Conservation (phyloP, 2,329 filamentous ascomycete species). For the Xylariaceae sp. region DNA sequence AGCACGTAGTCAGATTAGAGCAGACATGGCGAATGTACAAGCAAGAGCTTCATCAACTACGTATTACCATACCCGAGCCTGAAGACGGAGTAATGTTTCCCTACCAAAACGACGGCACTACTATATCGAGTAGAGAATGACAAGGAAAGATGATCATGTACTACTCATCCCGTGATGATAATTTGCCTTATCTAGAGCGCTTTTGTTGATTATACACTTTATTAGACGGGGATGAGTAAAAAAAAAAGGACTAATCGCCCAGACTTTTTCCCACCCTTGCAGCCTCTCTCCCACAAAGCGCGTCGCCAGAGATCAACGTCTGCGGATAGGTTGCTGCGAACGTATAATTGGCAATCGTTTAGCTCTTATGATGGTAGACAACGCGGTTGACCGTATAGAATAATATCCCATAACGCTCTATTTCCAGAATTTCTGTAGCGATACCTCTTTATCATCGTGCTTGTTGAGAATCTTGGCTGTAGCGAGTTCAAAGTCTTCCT, state of each 20-base stretch:
- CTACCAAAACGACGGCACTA: background rate
- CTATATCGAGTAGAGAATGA: background rate
- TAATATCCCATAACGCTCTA: slow-evolving; percentile 33
- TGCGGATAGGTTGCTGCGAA: background rate
- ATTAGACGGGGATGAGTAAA: slow-evolving; percentile 5
- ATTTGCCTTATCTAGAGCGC: slow-evolving; percentile 16
- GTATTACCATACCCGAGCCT: background rate
- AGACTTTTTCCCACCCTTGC: background rate
- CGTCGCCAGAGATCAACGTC: background rate
- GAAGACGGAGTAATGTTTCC: background rate
- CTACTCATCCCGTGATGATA: background rate
- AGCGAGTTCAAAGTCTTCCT: slow-evolving; percentile 97
- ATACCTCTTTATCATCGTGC: slow-evolving; percentile 97
- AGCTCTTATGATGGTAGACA: background rate
- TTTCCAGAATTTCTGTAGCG: slow-evolving; percentile 82
- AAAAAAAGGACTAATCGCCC: background rate
- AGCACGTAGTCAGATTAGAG: no score
- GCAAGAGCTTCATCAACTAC: no score
- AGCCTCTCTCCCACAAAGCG: background rate
- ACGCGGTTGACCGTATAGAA: background rate
- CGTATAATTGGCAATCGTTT: background rate
- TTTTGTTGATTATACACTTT: slow-evolving; percentile 24
- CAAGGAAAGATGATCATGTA: background rate
- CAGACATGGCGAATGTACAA: no score
- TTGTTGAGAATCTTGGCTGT: slow-evolving; percentile 99